phyloP scores from a whole-genome alignment of 1,284 basidiomycete species.

The Naganishia cerealis region DNA sequence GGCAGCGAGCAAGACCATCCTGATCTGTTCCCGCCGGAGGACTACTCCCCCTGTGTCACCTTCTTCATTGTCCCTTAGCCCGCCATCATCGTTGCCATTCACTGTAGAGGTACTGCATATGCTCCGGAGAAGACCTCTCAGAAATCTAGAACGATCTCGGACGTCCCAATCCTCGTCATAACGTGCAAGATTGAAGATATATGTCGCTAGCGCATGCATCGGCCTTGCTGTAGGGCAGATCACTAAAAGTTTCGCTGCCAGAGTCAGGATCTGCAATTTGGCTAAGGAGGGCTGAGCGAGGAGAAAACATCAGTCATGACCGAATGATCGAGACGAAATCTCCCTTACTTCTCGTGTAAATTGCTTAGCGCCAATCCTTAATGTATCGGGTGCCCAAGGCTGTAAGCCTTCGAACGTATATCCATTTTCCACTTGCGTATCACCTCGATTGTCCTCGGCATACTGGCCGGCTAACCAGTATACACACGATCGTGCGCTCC shows the following conservation, averaged over 20 bases:
- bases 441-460: constrained; percentile 53
- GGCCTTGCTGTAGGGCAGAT: constrained; percentile 62
- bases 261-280: constrained; percentile 76
- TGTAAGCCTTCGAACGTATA: constrained; percentile 57
- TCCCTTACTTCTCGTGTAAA: constrained; percentile 68
- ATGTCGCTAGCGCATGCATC: constrained; percentile 61
- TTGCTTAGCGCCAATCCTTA: constrained; percentile 70
- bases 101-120: constrained; percentile 36
- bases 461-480: constrained; percentile 90
- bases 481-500: constrained; percentile 76
- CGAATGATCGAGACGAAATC: background rate
- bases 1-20: constrained; percentile 72
- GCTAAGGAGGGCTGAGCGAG: constrained; percentile 61
- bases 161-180: constrained; percentile 86
- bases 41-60: constrained; percentile 68
- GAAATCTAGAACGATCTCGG: constrained; percentile 78
- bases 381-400: constrained; percentile 79
- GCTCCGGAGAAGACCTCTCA: constrained; percentile 69
- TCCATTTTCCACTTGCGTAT: constrained; percentile 25
- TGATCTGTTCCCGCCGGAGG: constrained; percentile 75
- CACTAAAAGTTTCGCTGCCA: constrained; percentile 78
- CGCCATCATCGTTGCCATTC: constrained; percentile 22
- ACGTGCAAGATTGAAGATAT: constrained; percentile 77
- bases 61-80: constrained; percentile 43
- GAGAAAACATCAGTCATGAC: background rate